phyloP scores from a whole-genome alignment of 306 rosid species.

The Corylus heterophylla region DNA sequence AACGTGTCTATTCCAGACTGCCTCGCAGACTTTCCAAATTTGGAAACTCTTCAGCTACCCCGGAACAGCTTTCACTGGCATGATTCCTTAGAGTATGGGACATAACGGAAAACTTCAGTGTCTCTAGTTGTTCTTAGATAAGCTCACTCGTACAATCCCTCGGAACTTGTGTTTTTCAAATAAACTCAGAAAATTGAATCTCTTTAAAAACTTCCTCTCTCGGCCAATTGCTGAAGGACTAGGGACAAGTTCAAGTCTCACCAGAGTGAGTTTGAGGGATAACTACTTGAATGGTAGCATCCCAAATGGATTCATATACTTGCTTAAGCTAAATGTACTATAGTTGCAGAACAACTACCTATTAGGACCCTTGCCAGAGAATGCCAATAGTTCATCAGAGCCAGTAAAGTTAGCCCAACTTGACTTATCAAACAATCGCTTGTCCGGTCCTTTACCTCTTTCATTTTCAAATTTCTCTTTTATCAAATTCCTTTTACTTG shows the following conservation, averaged over 20 bases:
- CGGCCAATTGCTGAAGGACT: slow-evolving; percentile 72
- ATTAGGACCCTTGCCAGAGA: slow-evolving; percentile 70
- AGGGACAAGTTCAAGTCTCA: slow-evolving; percentile 68
- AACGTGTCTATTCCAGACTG: slow-evolving; percentile 84
- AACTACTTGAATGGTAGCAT: slow-evolving; percentile 85
- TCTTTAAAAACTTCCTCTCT: slow-evolving; percentile 71
- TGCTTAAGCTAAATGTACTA: slow-evolving; percentile 61
- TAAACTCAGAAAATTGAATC: slow-evolving; percentile 62
- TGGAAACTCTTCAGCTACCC: slow-evolving; percentile 51
- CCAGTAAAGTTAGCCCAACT: slow-evolving; percentile 57
- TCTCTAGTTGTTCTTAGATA: slow-evolving; percentile 78
- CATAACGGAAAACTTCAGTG: slow-evolving; percentile 56
- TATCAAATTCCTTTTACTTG: slow-evolving; percentile 62
- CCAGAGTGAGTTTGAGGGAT: slow-evolving; percentile 68
- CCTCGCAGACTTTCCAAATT: slow-evolving; percentile 58
- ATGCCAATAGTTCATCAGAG: slow-evolving; percentile 47
- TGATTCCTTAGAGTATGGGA: slow-evolving; percentile 72
- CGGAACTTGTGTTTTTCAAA: slow-evolving; percentile 59
- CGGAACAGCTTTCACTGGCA: slow-evolving; percentile 79
- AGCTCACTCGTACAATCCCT: slow-evolving; percentile 82
- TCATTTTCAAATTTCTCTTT: slow-evolving; percentile 69
- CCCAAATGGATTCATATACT: slow-evolving; percentile 74
- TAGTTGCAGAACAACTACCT: slow-evolving; percentile 75
- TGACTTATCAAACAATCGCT: slow-evolving; percentile 69
- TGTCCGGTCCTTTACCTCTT: slow-evolving; percentile 65